Percentiles rank a stretch among this genome's conserved stretches.
Conservation (phyloP, 2,329 filamentous ascomycete genomes). For the Tolypocladium pustulatum region DNA sequence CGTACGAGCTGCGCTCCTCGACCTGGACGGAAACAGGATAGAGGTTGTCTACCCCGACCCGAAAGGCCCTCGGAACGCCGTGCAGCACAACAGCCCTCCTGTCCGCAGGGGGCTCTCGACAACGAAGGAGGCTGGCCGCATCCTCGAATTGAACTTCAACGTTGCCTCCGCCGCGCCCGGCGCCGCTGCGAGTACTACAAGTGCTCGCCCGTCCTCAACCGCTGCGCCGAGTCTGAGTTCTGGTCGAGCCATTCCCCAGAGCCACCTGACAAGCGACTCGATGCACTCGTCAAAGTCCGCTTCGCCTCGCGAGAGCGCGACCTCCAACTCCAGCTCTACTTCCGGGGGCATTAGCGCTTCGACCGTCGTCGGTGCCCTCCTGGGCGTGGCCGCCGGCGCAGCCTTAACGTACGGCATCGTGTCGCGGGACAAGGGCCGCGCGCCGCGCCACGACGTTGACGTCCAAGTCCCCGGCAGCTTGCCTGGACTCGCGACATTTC, state of each 20-base stretch:
- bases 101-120: constrained; percentile 24
- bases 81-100: constrained; percentile 22
- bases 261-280: not conserved
- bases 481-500: constrained; percentile 34
- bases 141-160: constrained; percentile 40
- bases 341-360: constrained; percentile 35
- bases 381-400: constrained; percentile 63
- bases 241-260: not conserved
- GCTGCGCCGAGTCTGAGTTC: not conserved
- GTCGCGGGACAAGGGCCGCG: constrained; percentile 30
- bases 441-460: constrained; percentile 30
- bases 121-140: constrained; percentile 21
- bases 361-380: constrained; percentile 61
- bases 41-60: constrained; percentile 54
- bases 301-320: not conserved
- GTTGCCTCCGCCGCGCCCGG: constrained; percentile 9
- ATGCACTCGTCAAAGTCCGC: not conserved
- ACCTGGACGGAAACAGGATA: constrained; percentile 77
- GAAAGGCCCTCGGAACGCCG: constrained; percentile 14
- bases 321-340: not conserved
- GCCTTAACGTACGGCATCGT: constrained; percentile 61
- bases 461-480: constrained; percentile 19
- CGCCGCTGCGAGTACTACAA: not conserved
- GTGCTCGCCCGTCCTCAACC: not conserved
- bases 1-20: constrained; percentile 49